Percentiles rank a stretch among this genome's conserved stretches.
phyloP scores from a whole-genome alignment of 2,329 filamentous ascomycete genomes.

The Delphinella strobiligena region DNA sequence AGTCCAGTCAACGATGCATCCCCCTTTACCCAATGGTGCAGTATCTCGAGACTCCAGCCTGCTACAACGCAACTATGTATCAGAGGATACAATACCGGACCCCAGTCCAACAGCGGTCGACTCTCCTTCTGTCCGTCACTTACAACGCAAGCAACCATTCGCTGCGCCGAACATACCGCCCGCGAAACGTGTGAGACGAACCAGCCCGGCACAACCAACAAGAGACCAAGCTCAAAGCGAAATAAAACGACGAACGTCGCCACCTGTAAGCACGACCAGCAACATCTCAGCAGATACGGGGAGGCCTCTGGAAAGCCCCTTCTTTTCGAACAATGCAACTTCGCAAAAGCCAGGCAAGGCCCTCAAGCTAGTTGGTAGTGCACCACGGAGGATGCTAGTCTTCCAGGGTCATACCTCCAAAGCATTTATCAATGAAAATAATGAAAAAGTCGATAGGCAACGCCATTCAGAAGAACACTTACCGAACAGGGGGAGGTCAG shows the following conservation, averaged over 20 bases:
- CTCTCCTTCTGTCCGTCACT: background rate
- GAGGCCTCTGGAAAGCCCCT: background rate
- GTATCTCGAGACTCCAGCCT: background rate
- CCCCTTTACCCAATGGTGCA: background rate
- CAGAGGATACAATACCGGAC: too few species aligned
- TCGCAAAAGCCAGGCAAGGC: conserved; percentile 16
- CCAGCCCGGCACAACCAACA: too few species aligned
- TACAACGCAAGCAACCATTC: background rate
- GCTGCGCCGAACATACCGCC: too few species aligned
- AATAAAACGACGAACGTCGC: conserved; percentile 1
- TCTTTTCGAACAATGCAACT: background rate
- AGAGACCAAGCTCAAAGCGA: conserved; percentile 1
- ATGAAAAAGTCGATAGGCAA: too few species aligned
- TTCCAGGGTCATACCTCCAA: conserved; percentile 24
- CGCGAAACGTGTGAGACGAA: too few species aligned
- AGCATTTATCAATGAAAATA: too few species aligned
- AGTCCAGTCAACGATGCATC: conserved; percentile 2
- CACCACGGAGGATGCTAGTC: conserved; percentile 29
- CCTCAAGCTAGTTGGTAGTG: conserved; percentile 26
- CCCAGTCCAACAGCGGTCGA: too few species aligned
- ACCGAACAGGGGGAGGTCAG: too few species aligned
- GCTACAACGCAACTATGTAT: too few species aligned
- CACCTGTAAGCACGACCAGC: conserved; percentile 1
- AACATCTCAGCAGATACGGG: background rate
- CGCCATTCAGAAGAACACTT: too few species aligned